Evolutionary conservation across 805 yeast species (phyloP), one percentile per base, ranked within the genome.

Genomic region (Spathaspora gorwiae): DNA sequence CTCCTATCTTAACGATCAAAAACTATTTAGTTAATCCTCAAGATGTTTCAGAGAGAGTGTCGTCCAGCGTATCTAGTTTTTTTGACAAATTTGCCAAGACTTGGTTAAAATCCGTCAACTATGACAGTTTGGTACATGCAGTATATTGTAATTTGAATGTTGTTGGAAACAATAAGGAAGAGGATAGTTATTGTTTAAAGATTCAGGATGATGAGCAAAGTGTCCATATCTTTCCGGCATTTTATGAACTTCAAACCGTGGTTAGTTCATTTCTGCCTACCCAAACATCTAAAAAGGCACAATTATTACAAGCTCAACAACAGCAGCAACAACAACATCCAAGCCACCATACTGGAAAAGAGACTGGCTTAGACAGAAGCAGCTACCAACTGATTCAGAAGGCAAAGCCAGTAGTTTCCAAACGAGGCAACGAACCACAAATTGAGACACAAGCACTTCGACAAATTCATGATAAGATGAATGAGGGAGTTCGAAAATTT

Each of bases 61-160:
- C 19, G 12, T 29, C 37, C 32, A 37, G 51, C 5, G 57, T 70
- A 33, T 71, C 58, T 9, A 44, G 44, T 9, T 66, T 72, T 42
- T 73, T 76, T 53, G 79, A 75, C 47, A 47, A 52, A 1, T 62
- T 76, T 53, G 74, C 78, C 0, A 52, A 54, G 26, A 58, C 56
- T 10, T 76, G 79, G 80, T 52, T 65, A 2, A 54, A 56, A 19
- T 58, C 57, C 7, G 47, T 65, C 10, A 57, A 62, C 11, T 59
- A 65, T 41, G 55, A 57, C 12, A 60, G 61, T 27, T 57, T 77
- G 31, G 49, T 74, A 2, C 66, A 67, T 39, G 74, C 79, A 0
- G 59, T 60, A 1, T 73, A 73, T 48, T 78, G 81, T 48, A 68
- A 75, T 3, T 56, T 70, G 4, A 62, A 64, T 41, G 9, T 10